Percentiles rank a stretch among this genome's conserved stretches.
These are phyloP conservation scores for Auricularia heimuer DNA, from an alignment of 768 basidiomycete genomes.

Conservation along the genomic window DNA sequence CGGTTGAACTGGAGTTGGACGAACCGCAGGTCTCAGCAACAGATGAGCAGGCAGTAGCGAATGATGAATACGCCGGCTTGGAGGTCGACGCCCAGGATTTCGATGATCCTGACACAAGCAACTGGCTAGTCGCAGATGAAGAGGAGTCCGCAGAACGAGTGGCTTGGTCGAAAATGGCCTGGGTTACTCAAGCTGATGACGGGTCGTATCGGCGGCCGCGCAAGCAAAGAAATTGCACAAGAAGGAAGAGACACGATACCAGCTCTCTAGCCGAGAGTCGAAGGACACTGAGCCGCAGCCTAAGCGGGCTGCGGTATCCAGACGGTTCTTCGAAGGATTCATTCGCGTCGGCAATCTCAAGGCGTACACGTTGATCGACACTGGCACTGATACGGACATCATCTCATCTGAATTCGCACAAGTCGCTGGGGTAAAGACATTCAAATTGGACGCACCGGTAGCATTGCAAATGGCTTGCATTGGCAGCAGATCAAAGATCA, in stretches of 20 bases:
- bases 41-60: neutral
- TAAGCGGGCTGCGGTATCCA: neutral
- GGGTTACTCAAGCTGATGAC: neutral
- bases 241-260: neutral
- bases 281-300: neutral
- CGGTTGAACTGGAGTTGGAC: neutral
- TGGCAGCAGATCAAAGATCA: conserved; percentile 22
- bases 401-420: conserved; percentile 16
- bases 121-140: neutral
- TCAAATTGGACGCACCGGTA: conserved; percentile 11
- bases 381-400: conserved; percentile 16
- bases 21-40: neutral
- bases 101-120: neutral
- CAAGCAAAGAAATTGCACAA: neutral
- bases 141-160: neutral
- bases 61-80: neutral
- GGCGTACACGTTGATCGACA: conserved; percentile 17
- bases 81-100: neutral
- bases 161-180: neutral
- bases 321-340: neutral
- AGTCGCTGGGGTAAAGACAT: conserved; percentile 7
- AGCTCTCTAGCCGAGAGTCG: neutral
- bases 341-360: conserved; percentile 7
- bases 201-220: neutral
- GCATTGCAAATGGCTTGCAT: conserved; percentile 24